These are phyloP conservation scores for Schrenkiella parvula DNA, from an alignment of 345 rosid species.

Conservation along the genomic window DNA sequence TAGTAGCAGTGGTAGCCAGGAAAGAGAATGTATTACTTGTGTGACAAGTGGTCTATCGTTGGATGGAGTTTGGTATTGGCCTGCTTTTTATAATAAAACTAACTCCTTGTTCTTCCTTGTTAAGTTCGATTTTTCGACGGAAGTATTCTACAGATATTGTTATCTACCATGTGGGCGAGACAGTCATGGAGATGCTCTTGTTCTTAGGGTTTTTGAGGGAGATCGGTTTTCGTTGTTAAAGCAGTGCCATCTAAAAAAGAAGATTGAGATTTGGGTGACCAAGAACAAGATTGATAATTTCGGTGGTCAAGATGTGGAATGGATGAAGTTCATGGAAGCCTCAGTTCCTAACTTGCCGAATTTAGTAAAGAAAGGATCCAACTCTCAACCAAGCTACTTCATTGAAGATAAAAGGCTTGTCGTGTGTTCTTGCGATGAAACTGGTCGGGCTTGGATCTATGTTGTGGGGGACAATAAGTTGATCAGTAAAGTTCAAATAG, in stretches of 20 bases:
- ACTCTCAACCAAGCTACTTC: neutral
- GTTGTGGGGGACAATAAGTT: neutral
- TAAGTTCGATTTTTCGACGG: neutral
- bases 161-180: neutral
- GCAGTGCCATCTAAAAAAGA: neutral
- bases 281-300: neutral
- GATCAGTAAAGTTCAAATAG: neutral
- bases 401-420: neutral
- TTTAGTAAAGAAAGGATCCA: neutral
- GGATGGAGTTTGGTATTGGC: slow-evolving; percentile 3
- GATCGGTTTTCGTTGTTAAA: neutral
- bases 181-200: neutral
- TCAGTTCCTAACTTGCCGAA: neutral
- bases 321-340: neutral
- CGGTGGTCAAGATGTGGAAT: neutral
- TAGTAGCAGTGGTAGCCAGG: neutral
- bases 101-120: neutral
- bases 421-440: neutral
- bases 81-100: neutral
- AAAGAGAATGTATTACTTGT: neutral
- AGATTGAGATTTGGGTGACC: slow-evolving; percentile 2
- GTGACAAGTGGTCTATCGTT: neutral
- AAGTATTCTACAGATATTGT: neutral
- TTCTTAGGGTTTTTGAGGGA: neutral
- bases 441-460: neutral